Percentiles rank a stretch among this genome's conserved stretches.
Conservation (phyloP, 2,329 filamentous ascomycete species). For the Fonsecaea pedrosoi region DNA sequence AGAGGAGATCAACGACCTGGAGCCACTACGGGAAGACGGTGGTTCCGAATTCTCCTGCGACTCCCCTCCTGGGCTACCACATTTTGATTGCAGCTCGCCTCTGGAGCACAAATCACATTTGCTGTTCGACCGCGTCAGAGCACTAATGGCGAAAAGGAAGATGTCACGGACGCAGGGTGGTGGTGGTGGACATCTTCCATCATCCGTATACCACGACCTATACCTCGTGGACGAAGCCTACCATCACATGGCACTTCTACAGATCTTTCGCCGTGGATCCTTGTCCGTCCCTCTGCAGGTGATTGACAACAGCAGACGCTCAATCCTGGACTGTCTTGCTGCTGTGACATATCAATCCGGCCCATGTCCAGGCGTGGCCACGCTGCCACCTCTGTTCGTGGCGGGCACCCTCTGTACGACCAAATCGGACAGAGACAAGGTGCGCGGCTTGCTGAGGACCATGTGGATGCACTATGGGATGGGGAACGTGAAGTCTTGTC, state of each 20-base stretch:
- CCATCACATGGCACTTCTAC: constrained; percentile 27
- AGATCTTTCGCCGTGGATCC: constrained; percentile 20
- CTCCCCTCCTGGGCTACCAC: constrained; percentile 16
- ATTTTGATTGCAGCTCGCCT: constrained; percentile 22
- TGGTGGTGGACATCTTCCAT: constrained; percentile 5
- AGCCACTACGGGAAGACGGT: background rate
- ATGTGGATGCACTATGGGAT: constrained; percentile 27
- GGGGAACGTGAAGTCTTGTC: constrained; percentile 22
- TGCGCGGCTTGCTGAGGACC: constrained; percentile 18
- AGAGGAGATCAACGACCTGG: constrained; percentile 19
- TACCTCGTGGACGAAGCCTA: constrained; percentile 26
- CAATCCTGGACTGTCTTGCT: constrained; percentile 7
- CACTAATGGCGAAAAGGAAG: constrained; percentile 10
- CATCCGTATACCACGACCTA: constrained; percentile 15
- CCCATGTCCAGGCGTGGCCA: constrained; percentile 20
- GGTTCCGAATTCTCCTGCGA: background rate
- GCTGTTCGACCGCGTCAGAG: constrained; percentile 19
- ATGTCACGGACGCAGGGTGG: background rate
- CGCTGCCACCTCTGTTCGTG: constrained; percentile 22
- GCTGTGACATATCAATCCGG: constrained; percentile 6
- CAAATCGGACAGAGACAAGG: constrained; percentile 11
- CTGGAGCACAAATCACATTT: constrained; percentile 23
- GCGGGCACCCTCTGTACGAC: constrained; percentile 14
- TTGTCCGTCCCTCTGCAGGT: constrained; percentile 12
- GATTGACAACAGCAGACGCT: constrained; percentile 17